Base-by-base conservation (phyloP, 1,284 basidiomycete genomes). In the Coriolopsis trogii region DNA sequence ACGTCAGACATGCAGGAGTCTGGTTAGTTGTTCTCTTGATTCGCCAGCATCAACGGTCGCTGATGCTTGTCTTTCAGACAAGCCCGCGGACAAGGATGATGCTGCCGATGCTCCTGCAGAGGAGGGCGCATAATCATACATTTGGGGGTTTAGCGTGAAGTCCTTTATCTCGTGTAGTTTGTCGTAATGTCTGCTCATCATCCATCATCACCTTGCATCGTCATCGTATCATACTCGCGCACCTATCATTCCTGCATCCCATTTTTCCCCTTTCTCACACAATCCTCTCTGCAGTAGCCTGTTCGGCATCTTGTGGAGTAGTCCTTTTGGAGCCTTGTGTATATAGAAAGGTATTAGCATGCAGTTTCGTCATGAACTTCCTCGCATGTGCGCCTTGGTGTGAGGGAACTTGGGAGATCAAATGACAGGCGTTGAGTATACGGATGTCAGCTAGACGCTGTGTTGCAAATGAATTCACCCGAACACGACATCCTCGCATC, bases 1-100 rank as follows among this genome's bases (percentile, higher is more conserved):
- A 97, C 95, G 57, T 95, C 92, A 54, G 95, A 98, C 75, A 97
- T 97, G 95, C 89, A 92, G 70, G 90, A 92, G 54, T 80, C 86
- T 68, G 89, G 89, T 91, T 46, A 57, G 84, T 81, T 4, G 9
- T 43, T 20, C 4, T 2, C 39, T 16, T 21, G 18, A 6, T 3
- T 21, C 3, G 13, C 8, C 37, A 10, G 29, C 3, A 7, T 21
- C 28, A 16, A 3, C 41, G 38, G 53, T 8, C n/a, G 55, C 41
- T 21, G 37, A 55, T 9, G 46, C 13, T 23, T 40, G 4, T 29
- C 5, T 24, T 31, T 23, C 52, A 73, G 87, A 89, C 67, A 89
- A 89, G 73, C 76, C 80, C 37, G 72, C 76, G 56, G 88, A 91
- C 38, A 88, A 89, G 71, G 86, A 89, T 13, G 86, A 86, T 55